Evolutionary conservation across 2,329 filamentous ascomycete genomes (phyloP).

Genomic region (Diaporthe vexans): DNA sequence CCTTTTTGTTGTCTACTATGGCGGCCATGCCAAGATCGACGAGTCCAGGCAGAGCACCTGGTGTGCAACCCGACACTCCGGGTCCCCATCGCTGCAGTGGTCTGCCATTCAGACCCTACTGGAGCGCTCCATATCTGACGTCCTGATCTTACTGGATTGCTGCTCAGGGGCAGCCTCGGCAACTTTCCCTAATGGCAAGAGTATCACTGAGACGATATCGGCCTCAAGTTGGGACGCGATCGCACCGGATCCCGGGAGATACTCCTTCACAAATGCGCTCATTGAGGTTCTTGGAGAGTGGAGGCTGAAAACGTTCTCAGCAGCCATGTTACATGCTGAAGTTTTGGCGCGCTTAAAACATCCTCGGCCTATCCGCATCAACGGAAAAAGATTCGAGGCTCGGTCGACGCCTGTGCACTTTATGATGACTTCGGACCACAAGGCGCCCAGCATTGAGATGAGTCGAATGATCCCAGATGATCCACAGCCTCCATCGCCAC

Average conservation of each 20-base stretch:
- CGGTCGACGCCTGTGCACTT: constrained; percentile 73
- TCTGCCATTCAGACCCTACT: constrained; percentile 72
- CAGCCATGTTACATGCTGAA: constrained; percentile 73
- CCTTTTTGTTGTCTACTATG: constrained; percentile 71
- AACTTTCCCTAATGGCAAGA: constrained; percentile 69
- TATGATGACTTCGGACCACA: constrained; percentile 74
- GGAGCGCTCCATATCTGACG: constrained; percentile 69
- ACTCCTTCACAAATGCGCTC: constrained; percentile 71
- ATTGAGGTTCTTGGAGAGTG: constrained; percentile 72
- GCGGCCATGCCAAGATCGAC: constrained; percentile 71
- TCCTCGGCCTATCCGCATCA: constrained; percentile 68
- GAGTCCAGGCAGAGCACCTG: constrained; percentile 72
- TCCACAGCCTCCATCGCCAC: constrained; percentile 55
- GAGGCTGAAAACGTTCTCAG: constrained; percentile 67
- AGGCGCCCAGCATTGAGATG: constrained; percentile 70
- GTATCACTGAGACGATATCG: constrained; percentile 73
- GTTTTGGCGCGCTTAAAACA: constrained; percentile 72
- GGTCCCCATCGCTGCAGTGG: constrained; percentile 72
- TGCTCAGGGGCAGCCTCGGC: constrained; percentile 72
- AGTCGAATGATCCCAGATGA: constrained; percentile 55
- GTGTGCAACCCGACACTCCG: constrained; percentile 67
- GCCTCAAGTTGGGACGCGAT: constrained; percentile 74
- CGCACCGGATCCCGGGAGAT: constrained; percentile 70
- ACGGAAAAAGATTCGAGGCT: constrained; percentile 70
- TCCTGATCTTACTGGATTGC: constrained; percentile 71